Evolutionary conservation across 1,284 basidiomycete species (phyloP).

Genomic region (Ustilago bromivora): DNA sequence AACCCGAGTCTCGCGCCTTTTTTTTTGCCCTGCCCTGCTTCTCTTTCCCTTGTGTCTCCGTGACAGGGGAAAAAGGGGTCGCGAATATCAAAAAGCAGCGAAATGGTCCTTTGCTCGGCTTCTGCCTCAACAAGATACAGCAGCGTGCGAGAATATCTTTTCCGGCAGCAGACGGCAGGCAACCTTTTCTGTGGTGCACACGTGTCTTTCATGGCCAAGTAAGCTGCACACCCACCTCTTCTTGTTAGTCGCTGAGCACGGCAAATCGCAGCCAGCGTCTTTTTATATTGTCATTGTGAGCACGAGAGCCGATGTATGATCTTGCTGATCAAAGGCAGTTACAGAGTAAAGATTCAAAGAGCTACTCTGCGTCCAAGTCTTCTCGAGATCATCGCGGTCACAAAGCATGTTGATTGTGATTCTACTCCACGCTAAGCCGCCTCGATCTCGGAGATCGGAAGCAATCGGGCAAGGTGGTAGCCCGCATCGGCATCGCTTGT

Average conservation of each 20-base stretch:
- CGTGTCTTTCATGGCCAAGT: no score
- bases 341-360: no score
- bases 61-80: neutral
- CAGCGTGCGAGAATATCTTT: neutral
- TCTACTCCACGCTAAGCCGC: conserved; percentile 1
- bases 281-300: no score
- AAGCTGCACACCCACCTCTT: no score
- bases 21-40: neutral
- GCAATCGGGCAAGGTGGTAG: neutral
- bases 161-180: neutral
- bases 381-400: neutral
- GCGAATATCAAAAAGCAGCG: neutral
- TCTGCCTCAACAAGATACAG: neutral
- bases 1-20: neutral
- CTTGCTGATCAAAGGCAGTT: neutral
- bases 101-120: neutral
- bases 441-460: neutral
- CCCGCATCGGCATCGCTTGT: neutral
- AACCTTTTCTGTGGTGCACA: no score
- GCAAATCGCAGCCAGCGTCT: no score
- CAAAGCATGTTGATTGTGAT: conserved; percentile 5
- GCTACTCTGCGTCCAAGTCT: no score
- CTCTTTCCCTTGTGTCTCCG: neutral
- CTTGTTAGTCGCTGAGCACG: no score
- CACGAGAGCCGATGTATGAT: no score